phyloP scores from a whole-genome alignment of 2,329 filamentous ascomycete genomes.

The Blumeriella jaapii region DNA sequence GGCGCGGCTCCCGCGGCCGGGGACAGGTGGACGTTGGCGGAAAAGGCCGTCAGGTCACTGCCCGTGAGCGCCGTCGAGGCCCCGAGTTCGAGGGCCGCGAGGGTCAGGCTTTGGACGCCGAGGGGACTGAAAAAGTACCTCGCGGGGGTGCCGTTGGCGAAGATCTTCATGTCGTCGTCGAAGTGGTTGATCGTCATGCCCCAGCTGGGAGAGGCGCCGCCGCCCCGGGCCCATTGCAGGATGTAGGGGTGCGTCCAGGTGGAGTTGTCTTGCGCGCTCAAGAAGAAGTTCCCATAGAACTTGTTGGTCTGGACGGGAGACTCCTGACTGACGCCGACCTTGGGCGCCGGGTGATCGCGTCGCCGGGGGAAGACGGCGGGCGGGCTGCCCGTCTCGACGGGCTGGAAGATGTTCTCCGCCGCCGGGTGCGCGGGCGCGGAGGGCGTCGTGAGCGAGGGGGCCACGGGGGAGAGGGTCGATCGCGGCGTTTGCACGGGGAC shows the following conservation, averaged over 20 bases:
- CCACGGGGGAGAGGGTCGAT: no score
- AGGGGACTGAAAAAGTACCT: conserved; percentile 72
- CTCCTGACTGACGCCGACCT: conserved; percentile 35
- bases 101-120: conserved; percentile 66
- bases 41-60: conserved; percentile 45
- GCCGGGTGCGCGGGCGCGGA: no score
- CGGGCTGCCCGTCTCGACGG: conserved; percentile 42
- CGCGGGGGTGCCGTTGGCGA: conserved; percentile 47
- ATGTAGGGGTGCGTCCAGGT: conserved; percentile 69
- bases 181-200: conserved; percentile 70
- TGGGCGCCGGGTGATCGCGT: conserved; percentile 46
- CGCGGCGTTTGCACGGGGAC: no score
- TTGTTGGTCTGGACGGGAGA: conserved; percentile 62
- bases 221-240: conserved; percentile 54
- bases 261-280: conserved; percentile 57
- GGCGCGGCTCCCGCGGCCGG: conserved; percentile 40
- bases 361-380: conserved; percentile 36
- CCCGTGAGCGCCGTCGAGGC: conserved; percentile 43
- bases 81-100: conserved; percentile 68
- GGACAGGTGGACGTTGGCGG: conserved; percentile 55
- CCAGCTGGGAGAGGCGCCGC: conserved; percentile 53
- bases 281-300: conserved; percentile 71
- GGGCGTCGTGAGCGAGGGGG: no score
- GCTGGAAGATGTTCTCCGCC: conserved; percentile 41
- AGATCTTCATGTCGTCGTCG: conserved; percentile 54